phyloP scores from a whole-genome alignment of 495 filamentous ascomycete species.

The Alectoria sarmentosa region DNA sequence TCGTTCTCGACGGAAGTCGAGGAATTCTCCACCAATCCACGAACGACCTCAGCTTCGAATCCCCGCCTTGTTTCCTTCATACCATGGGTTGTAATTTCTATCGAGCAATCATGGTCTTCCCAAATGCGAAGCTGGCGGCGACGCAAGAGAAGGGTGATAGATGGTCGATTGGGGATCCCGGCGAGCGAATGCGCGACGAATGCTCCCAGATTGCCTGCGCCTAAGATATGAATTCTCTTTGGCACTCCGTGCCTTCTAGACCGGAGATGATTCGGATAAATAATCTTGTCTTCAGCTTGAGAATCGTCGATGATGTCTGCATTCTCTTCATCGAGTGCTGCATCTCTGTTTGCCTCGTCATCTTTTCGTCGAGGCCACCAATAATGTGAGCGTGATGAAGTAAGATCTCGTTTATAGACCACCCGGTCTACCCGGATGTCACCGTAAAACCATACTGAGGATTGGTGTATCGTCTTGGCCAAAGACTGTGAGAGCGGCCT shows the following conservation, averaged over 20 bases:
- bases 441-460: slow-evolving; percentile 26
- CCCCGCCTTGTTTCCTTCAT: slow-evolving; percentile 33
- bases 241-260: background rate
- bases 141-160: slow-evolving; percentile 51
- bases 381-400: slow-evolving; percentile 10
- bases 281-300: background rate
- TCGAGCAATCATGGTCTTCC: slow-evolving; percentile 15
- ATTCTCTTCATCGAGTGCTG: background rate
- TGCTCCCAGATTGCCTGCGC: slow-evolving; percentile 50
- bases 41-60: slow-evolving; percentile 46
- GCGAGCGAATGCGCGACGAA: slow-evolving; percentile 56
- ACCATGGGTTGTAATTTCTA: slow-evolving; percentile 34
- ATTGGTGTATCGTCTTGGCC: slow-evolving; percentile 32
- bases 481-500: slow-evolving; percentile 25
- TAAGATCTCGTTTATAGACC: slow-evolving; percentile 7
- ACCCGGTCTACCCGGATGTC: slow-evolving; percentile 11
- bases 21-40: slow-evolving; percentile 22
- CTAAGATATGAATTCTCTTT: slow-evolving; percentile 50
- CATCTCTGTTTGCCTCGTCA: slow-evolving; percentile 4
- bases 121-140: slow-evolving; percentile 18
- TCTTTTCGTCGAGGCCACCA: slow-evolving; percentile 23
- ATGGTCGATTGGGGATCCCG: slow-evolving; percentile 49
- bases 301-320: background rate
- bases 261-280: background rate
- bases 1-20: slow-evolving; percentile 19